These are phyloP conservation scores for Albizia julibrissin DNA, from an alignment of 306 rosid species.

Conservation along the genomic window DNA sequence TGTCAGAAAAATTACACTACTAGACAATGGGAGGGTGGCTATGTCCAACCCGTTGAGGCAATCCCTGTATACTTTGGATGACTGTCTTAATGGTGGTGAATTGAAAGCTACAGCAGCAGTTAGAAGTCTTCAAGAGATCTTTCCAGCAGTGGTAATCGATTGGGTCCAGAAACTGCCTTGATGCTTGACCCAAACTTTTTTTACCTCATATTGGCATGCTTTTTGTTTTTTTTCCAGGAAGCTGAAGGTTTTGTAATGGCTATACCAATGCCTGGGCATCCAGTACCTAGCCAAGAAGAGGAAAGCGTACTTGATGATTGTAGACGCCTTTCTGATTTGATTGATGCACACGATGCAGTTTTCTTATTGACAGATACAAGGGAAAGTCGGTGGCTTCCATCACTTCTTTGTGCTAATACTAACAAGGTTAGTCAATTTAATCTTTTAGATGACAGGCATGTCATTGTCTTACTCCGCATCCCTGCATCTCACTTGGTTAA, in stretches of 20 bases:
- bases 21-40: conserved; percentile 91
- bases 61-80: conserved; percentile 90
- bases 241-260: conserved; percentile 89
- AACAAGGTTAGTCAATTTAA: conserved; percentile 65
- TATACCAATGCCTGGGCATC: conserved; percentile 99
- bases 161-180: conserved; percentile 7
- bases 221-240: conserved; percentile 55
- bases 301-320: conserved; percentile 69
- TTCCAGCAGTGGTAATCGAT: conserved; percentile 88
- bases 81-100: conserved; percentile 90
- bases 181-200: conserved; percentile 9
- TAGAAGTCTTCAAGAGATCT: conserved; percentile 76
- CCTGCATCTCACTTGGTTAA: conserved; percentile 2
- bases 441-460: conserved; percentile 7
- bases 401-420: conserved; percentile 88
- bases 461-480: neutral
- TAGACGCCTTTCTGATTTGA: conserved; percentile 63
- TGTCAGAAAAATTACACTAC: conserved; percentile 79
- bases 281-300: conserved; percentile 69
- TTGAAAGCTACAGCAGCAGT: conserved; percentile 88
- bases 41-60: conserved; percentile 99
- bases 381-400: conserved; percentile 98
- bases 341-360: conserved; percentile 81
- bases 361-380: conserved; percentile 95
- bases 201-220: conserved; percentile 6